Base-by-base conservation (phyloP, 2,329 filamentous ascomycete species). In the Aspergillus fijiensis region DNA sequence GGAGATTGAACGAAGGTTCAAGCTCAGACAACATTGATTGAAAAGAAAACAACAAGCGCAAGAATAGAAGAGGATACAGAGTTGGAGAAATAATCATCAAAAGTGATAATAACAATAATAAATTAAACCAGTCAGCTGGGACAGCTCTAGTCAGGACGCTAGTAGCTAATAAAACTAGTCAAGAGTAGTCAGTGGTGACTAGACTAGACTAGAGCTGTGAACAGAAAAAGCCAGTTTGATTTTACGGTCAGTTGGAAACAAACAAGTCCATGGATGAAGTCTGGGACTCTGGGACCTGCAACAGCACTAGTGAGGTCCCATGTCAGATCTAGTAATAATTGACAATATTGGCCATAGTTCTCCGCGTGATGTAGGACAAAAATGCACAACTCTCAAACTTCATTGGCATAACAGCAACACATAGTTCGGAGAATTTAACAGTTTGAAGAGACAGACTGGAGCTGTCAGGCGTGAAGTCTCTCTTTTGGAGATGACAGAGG, bases 211-310 rank as follows among this genome's bases (percentile, higher is more conserved):
- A 33, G 29, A 29, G 33, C 33, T 12, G 33, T 35, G 33, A 35
- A 35, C 33, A 35, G 16, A 50, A 21, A 29, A 57, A 57, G 48
- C 53, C 57, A 60, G 60, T 61, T 59, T 57, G 57, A 57, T 54
- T 60, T 57, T 52, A 57, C 53, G 58, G 57, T 65, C 62, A 59
- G 31, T 62, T 58, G 52, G 47, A 58, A 63, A 64, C 62, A 66
- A 68, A 66, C 66, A 64, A 62, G 59, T 59, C 64, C 61, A 67
- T 67, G 66, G 65, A 67, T 64, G 57, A 49, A 63, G 50, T 61
- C 59, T 55, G 49, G 51, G 51, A 60, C 58, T 61, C 59, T 55
- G 49, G 51, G 51, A 60, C 58, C 47, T 55, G 56, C 52, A 58
- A 51, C 53, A 55, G 62, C 64, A 60, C 62, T 65, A 65, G 62